Percentiles rank a stretch among this genome's conserved stretches.
Evolutionary conservation across 768 basidiomycete species (phyloP).

Genomic region (Serendipita sp.): DNA sequence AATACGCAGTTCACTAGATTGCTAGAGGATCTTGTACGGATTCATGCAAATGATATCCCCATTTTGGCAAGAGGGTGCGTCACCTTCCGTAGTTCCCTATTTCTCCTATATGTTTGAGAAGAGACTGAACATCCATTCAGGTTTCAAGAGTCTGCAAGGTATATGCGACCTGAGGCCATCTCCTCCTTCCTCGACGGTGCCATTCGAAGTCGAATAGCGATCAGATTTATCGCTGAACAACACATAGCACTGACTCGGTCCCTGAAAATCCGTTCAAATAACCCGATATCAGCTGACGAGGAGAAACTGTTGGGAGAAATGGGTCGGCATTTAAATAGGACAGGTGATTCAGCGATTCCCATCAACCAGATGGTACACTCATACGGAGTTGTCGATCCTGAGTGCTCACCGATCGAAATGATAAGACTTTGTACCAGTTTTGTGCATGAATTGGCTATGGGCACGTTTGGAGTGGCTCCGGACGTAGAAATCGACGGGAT

Average conservation of each 20-base stretch:
- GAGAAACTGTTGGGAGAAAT: background rate
- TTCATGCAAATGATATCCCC: constrained; percentile 77
- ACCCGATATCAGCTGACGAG: background rate
- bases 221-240: constrained; percentile 79
- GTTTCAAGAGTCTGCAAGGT: constrained; percentile 72
- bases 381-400: constrained; percentile 56
- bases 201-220: constrained; percentile 73
- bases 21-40: constrained; percentile 53
- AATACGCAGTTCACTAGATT: constrained; percentile 51
- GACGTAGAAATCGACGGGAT: constrained; percentile 54
- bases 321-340: background rate
- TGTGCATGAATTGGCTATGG: constrained; percentile 69
- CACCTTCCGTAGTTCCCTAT: background rate
- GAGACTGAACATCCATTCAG: constrained; percentile 20
- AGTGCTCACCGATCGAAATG: constrained; percentile 56
- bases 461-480: constrained; percentile 60
- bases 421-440: constrained; percentile 67
- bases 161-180: constrained; percentile 68
- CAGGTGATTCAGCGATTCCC: too few species aligned
- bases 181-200: constrained; percentile 66
- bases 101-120: background rate
- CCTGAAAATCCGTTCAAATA: constrained; percentile 31
- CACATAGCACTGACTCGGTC: constrained; percentile 72
- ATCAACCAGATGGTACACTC: constrained; percentile 2
- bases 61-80: constrained; percentile 75